Evolutionary conservation across 2,329 filamentous ascomycete genomes (phyloP).

Genomic region (Scedosporium dehoogii): DNA sequence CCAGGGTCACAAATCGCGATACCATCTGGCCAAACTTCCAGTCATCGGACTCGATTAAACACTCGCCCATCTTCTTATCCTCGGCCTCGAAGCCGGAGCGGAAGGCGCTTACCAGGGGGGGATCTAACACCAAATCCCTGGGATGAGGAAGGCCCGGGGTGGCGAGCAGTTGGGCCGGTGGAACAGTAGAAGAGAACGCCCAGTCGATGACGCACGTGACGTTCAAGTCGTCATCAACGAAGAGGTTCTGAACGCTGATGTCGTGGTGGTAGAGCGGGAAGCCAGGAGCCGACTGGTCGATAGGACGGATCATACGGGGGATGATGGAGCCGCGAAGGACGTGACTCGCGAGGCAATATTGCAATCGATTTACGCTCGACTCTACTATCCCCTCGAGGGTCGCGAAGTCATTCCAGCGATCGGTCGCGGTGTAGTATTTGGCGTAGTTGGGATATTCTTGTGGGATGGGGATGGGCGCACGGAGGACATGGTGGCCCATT

Average conservation of each 20-base stretch:
- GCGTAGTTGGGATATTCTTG: constrained; percentile 10
- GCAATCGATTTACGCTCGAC: constrained; percentile 11
- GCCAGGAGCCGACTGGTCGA: constrained; percentile 7
- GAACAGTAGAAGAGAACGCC: constrained; percentile 17
- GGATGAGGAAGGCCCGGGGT: constrained; percentile 11
- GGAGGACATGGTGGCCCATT: constrained; percentile 11
- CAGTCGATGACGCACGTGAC: constrained; percentile 20
- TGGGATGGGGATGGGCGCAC: constrained; percentile 10
- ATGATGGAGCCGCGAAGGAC: constrained; percentile 10
- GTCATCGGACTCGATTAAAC: constrained; percentile 7
- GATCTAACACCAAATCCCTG: constrained; percentile 10
- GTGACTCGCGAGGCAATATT: constrained; percentile 11
- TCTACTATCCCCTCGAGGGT: constrained; percentile 8
- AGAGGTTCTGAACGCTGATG: constrained; percentile 16
- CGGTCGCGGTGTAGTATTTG: constrained; percentile 9
- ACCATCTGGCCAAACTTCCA: constrained; percentile 11
- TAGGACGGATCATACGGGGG: constrained; percentile 10
- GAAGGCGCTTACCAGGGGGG: constrained; percentile 10
- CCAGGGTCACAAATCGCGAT: constrained; percentile 11
- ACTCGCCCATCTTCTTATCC: constrained; percentile 7
- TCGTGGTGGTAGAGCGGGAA: constrained; percentile 17
- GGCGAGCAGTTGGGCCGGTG: constrained; percentile 11
- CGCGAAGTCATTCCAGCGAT: constrained; percentile 13
- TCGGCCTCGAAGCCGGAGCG: constrained; percentile 10
- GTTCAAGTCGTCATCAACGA: constrained; percentile 18